phyloP scores from a whole-genome alignment of 345 rosid species.

The Pelargonium nanum region DNA sequence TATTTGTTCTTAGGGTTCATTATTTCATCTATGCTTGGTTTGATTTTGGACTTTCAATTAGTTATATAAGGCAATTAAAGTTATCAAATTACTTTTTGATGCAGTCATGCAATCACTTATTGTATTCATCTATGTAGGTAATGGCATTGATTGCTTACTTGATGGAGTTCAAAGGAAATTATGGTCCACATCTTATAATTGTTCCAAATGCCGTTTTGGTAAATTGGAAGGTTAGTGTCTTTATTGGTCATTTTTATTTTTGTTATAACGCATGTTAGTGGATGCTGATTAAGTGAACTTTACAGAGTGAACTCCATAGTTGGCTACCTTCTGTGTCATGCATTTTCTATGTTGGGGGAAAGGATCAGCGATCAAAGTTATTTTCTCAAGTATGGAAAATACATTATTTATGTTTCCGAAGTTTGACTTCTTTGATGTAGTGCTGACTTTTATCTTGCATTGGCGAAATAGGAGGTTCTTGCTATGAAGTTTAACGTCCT shows the following conservation, averaged over 20 bases:
- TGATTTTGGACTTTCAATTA: background rate
- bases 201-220: constrained; percentile 99
- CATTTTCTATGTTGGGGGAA: constrained; percentile 87
- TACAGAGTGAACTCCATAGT: constrained; percentile 90
- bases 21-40: background rate
- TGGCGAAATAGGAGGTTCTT: constrained; percentile 62
- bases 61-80: background rate
- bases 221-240: constrained; percentile 87
- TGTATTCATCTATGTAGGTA: constrained; percentile 43
- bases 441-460: constrained; percentile 14
- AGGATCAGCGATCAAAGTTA: constrained; percentile 88
- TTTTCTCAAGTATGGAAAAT: constrained; percentile 70
- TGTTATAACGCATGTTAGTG: background rate
- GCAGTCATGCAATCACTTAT: constrained; percentile 9
- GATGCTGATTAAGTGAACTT: constrained; percentile 7
- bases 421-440: constrained; percentile 6
- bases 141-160: constrained; percentile 98
- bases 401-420: background rate
- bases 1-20: constrained; percentile 1
- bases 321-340: constrained; percentile 98
- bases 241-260: background rate
- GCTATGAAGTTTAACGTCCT: constrained; percentile 98
- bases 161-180: constrained; percentile 99
- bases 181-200: constrained; percentile 99
- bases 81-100: no score